Base-by-base conservation (phyloP, 306 rosid species). In the Betula pendula region DNA sequence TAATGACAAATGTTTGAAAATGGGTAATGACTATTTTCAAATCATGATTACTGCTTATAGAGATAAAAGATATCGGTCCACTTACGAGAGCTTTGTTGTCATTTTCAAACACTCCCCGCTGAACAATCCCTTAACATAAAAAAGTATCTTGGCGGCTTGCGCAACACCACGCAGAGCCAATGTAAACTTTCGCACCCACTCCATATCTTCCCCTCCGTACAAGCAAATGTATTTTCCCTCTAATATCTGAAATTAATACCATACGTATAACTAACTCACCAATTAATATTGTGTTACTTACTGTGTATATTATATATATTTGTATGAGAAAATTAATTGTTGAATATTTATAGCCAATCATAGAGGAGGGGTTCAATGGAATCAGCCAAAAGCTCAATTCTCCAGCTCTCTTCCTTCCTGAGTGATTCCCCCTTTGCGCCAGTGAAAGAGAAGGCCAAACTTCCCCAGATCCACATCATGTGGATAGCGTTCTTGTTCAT, bases 401-500 rank as follows among this genome's bases (percentile, higher is more conserved):
- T 85, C 96, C 96, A 91, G 13, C 67, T 79, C 59, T 75, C 88
- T 15, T 79, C 81, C 51, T 80, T 77, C 93, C 96, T 89, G 67
- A 91, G 84, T 31, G 85, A 47, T 65, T 79, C 81, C 85, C 89
- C 96, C 44, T 44, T 80, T 71, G 27, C 43, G 65, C 63, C 56
- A n/a, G 87, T 81, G 77, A 91, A 91, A 45, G 93, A 92, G 75
- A 79, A 87, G 2, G 93, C 91, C 48, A 68, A 1, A 78, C 90
- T 87, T 87, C 96, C 92, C 90, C 90, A 91, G 38, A 91, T 87
- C 84, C 93, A 91, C 89, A 91, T 86, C 89, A 89, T 82, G 77
- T 89, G 89, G 12, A 91, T 63, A 43, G 96, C 96, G 72, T 91
- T 91, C 43, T 29, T 42, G 83, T 89, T 85, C 24, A 79, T 81